Conservation (phyloP, 1,139 yeast genomes). For the Wickerhamomyces sp. region DNA sequence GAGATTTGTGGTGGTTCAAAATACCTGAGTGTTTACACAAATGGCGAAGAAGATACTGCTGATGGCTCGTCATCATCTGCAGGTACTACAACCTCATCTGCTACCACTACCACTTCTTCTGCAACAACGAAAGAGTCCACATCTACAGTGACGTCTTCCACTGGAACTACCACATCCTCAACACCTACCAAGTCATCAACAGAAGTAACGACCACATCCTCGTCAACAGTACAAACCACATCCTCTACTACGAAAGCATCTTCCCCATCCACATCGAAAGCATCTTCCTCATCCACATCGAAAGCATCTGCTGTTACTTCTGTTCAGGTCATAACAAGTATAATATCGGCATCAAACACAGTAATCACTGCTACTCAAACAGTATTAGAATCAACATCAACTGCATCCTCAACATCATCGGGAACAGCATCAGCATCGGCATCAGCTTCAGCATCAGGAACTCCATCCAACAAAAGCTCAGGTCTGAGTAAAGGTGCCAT, state of each 20-base stretch:
- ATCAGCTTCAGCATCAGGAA: constrained; percentile 9
- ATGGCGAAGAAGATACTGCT: constrained; percentile 21
- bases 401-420: constrained; percentile 2
- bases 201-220: neutral
- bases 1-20: constrained; percentile 57
- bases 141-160: neutral
- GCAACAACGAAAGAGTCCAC: constrained; percentile 19
- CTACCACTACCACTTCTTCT: constrained; percentile 26
- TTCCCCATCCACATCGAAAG: constrained; percentile 1
- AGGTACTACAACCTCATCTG: constrained; percentile 24
- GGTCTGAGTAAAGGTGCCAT: constrained; percentile 55
- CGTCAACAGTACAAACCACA: neutral
- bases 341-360: constrained; percentile 16
- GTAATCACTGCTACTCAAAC: constrained; percentile 10
- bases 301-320: neutral
- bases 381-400: constrained; percentile 11
- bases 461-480: constrained; percentile 16
- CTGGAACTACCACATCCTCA: neutral
- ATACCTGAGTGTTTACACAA: constrained; percentile 44
- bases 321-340: constrained; percentile 20
- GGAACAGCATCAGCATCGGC: neutral
- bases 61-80: constrained; percentile 21
- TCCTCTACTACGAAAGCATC: constrained; percentile 2
- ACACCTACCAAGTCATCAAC: neutral
- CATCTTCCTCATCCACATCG: constrained; percentile 10